Base-by-base conservation (phyloP, 768 basidiomycete genomes). In the Mycena maculata region DNA sequence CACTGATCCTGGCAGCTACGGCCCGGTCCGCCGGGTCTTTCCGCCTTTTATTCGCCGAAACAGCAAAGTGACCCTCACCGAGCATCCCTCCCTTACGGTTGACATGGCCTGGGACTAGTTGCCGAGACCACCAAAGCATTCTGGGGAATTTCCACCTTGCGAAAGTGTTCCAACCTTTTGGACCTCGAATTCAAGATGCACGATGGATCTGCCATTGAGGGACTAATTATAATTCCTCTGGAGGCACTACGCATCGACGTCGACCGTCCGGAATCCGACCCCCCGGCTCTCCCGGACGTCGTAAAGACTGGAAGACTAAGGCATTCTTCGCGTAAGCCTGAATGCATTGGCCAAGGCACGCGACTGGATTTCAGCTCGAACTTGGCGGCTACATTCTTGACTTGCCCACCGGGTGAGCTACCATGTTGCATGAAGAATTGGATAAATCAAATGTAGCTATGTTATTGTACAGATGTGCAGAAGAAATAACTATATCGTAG, bases 331-430 rank as follows among this genome's bases (percentile, higher is more conserved):
- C n/a, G n/a, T n/a, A n/a, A n/a, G n/a, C n/a, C n/a, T n/a, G n/a
- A n/a, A n/a, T n/a, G n/a, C n/a, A n/a, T n/a, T 92, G 12, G 85
- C 95, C 50, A 86, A 85, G 69, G 76, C 77, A 4, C 84, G 84
- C 82, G 41, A 85, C 82, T 10, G 89, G 86, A 2, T 89, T 90
- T 75, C 74, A 85, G 25, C 72, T 88, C n/a, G 77, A 76, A 83
- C 33, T 94, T 94, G 70, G 82, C 93, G 27, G 83, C 88, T 65
- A 76, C 76, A 6, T 78, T 83, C n/a, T 75, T 90, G 70, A 80
- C 77, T 20, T 89, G 74, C 81, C 18, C 4, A n/a, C 15, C 5
- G n/a, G 8, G 27, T 25, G 33, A 36, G 33, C 33, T n/a, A n/a
- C n/a, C n/a, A n/a, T n/a, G n/a, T n/a, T 23, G 25, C 27, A 11